Conservation (phyloP, 2,329 filamentous ascomycete species). For the Epichloe festucae region DNA sequence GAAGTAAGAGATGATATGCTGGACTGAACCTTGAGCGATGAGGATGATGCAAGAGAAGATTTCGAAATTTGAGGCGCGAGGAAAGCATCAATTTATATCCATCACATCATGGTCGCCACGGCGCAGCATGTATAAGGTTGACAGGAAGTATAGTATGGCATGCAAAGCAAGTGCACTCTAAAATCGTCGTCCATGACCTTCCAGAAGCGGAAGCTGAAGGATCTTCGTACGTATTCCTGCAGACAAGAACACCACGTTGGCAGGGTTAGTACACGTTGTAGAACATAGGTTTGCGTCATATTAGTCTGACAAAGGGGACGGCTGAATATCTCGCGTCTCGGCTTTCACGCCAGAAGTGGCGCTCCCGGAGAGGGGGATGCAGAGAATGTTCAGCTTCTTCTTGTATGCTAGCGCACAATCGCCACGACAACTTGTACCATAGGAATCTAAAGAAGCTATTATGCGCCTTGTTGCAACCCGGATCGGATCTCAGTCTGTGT, state of each 20-base stretch:
- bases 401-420: background rate
- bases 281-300: background rate
- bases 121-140: background rate
- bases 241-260: background rate
- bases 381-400: background rate
- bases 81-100: slow-evolving; percentile 6
- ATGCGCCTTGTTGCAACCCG: background rate
- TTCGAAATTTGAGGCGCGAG: background rate
- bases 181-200: slow-evolving; percentile 5
- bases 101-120: background rate
- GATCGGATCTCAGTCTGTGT: background rate
- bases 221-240: background rate
- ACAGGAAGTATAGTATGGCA: background rate
- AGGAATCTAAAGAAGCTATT: too few relatives aligned
- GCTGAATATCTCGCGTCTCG: background rate
- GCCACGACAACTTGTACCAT: background rate
- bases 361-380: background rate
- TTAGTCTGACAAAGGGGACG: background rate
- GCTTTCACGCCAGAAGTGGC: background rate
- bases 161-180: background rate
- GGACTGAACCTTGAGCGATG: background rate
- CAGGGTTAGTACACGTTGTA: background rate
- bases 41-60: background rate
- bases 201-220: slow-evolving; percentile 8
- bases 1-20: background rate